Conservation (phyloP, 2,329 filamentous ascomycete genomes). For the Aspergillus bombycis region DNA sequence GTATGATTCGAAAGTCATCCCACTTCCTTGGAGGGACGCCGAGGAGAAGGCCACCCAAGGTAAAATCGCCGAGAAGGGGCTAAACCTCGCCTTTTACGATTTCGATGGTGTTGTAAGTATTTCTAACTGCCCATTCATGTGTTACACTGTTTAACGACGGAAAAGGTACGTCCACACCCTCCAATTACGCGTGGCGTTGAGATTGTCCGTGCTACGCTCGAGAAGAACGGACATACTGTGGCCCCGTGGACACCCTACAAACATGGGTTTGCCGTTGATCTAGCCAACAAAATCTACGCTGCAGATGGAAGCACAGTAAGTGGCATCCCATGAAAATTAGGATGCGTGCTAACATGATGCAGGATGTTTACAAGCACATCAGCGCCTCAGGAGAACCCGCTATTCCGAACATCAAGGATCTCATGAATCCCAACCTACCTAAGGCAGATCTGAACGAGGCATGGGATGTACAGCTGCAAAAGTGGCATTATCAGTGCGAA, state of each 20-base stretch:
- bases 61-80: conserved; percentile 22
- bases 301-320: not conserved
- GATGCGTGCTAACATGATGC: conserved; percentile 26
- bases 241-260: conserved; percentile 32
- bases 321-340: accelerated
- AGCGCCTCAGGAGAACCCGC: conserved; percentile 40
- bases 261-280: not conserved
- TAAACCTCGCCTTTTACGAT: conserved; percentile 40
- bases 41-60: conserved; percentile 28
- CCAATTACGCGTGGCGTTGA: conserved; percentile 39
- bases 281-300: not conserved
- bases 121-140: accelerated
- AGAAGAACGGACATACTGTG: conserved; percentile 32
- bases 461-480: conserved; percentile 35
- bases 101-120: not conserved
- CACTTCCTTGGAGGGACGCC: conserved; percentile 10
- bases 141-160: not conserved
- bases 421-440: conserved; percentile 23
- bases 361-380: conserved; percentile 34
- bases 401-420: conserved; percentile 36
- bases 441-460: conserved; percentile 17
- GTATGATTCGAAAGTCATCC: conserved; percentile 14
- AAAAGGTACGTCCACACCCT: conserved; percentile 32
- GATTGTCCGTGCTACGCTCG: conserved; percentile 28
- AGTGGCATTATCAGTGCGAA: conserved; percentile 38